These are phyloP conservation scores for Hyaloperonospora arabidopsidis DNA, from an alignment of 352 stramenopile species.

Conservation along the genomic window DNA sequence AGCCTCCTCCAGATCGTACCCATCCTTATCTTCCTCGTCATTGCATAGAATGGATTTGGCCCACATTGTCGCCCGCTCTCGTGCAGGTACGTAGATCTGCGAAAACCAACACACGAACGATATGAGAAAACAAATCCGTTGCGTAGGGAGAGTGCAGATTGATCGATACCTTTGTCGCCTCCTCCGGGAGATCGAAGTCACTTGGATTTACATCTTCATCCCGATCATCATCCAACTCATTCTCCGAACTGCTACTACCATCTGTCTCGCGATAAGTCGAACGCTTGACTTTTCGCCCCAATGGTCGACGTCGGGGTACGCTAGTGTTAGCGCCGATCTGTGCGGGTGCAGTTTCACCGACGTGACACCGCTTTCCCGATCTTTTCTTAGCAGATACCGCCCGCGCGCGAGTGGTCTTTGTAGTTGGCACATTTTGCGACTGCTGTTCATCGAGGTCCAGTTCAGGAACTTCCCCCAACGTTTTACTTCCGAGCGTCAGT, in stretches of 20 bases:
- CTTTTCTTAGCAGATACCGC: conserved; percentile 17
- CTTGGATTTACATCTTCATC: conserved; percentile 38
- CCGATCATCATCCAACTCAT: conserved; percentile 31
- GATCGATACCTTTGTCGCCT: conserved; percentile 24
- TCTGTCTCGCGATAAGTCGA: conserved; percentile 31
- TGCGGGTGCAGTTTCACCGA: conserved; percentile 5
- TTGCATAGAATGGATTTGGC: conserved; percentile 54
- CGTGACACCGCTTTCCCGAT: conserved; percentile 24
- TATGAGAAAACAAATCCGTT: not conserved
- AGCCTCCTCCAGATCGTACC: conserved; percentile 14
- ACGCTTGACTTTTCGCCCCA: conserved; percentile 45
- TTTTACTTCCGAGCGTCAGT: conserved; percentile 24
- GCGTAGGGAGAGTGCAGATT: not conserved
- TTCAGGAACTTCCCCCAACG: conserved; percentile 14
- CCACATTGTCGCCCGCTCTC: conserved; percentile 66
- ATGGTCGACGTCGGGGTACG: conserved; percentile 16
- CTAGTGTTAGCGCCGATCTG: conserved; percentile 4
- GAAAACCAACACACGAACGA: not conserved
- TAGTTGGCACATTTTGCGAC: conserved; percentile 20
- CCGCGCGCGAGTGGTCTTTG: conserved; percentile 30
- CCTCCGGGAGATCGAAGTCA: conserved; percentile 41
- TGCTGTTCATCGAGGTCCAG: conserved; percentile 17
- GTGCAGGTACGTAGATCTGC: conserved; percentile 59
- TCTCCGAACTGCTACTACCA: conserved; percentile 26
- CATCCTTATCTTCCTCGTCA: conserved; percentile 24